Percentiles rank a stretch among this genome's conserved stretches.
phyloP scores from a whole-genome alignment of 495 filamentous ascomycete genomes.

The Aspergillus egyptiacus region DNA sequence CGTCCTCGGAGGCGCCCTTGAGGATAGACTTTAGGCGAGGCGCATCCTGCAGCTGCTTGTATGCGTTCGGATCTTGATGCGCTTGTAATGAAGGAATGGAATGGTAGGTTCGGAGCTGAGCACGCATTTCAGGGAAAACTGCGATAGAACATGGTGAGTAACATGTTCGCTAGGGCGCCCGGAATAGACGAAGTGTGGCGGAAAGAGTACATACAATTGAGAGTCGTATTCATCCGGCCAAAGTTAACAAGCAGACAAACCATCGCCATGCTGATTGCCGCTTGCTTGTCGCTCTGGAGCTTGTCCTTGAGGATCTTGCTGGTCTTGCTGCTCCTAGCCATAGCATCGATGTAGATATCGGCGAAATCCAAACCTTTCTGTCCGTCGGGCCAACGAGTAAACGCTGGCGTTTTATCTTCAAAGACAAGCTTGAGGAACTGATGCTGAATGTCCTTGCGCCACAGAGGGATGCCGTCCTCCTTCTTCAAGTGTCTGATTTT shows the following conservation, averaged over 20 bases:
- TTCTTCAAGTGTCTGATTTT: constrained; percentile 97
- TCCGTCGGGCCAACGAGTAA: constrained; percentile 74
- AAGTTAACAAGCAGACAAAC: constrained; percentile 96
- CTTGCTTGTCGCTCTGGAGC: constrained; percentile 82
- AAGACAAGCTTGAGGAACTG: constrained; percentile 91
- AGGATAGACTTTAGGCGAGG: constrained; percentile 94
- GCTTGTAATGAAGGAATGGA: constrained; percentile 95
- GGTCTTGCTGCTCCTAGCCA: constrained; percentile 97
- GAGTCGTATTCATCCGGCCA: constrained; percentile 95
- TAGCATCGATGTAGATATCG: constrained; percentile 95
- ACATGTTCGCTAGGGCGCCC: background rate
- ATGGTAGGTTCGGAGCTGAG: constrained; percentile 95
- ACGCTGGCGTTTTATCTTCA: constrained; percentile 74
- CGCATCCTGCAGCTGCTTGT: constrained; percentile 97
- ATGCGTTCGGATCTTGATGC: constrained; percentile 87
- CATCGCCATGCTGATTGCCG: constrained; percentile 98
- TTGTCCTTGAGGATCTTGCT: constrained; percentile 98
- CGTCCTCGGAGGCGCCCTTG: constrained; percentile 93
- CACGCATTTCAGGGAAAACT: constrained; percentile 99
- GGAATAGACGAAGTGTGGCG: background rate
- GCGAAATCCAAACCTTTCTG: constrained; percentile 78
- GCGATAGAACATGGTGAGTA: constrained; percentile 27
- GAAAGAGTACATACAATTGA: constrained; percentile 68
- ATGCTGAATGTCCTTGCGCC: constrained; percentile 96
- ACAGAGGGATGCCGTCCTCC: constrained; percentile 91